Evolutionary conservation across 176 grass and related monocot species (phyloP).

Genomic region (Bonia amplexicaulis): DNA sequence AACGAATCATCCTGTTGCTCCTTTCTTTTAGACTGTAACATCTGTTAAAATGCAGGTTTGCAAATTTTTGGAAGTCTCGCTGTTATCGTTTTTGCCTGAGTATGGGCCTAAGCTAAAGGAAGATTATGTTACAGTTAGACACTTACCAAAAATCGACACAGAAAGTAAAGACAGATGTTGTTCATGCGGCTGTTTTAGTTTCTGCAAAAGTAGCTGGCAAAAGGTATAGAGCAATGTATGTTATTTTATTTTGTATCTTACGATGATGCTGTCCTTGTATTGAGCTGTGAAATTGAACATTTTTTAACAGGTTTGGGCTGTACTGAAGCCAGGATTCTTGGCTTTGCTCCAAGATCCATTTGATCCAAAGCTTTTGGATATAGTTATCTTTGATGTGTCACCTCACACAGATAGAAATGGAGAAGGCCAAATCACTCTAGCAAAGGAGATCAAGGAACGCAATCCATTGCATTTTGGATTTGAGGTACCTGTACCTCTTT

Average conservation of each 20-base stretch:
- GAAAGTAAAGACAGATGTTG: constrained; percentile 44
- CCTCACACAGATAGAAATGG: constrained; percentile 42
- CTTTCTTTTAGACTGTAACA: constrained; percentile 15
- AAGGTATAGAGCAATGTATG: constrained; percentile 38
- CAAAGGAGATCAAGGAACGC: constrained; percentile 66
- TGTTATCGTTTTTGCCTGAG: constrained; percentile 60
- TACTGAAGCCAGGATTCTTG: constrained; percentile 84
- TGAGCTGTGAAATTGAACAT: constrained; percentile 3
- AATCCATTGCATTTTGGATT: constrained; percentile 78
- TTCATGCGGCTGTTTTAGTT: constrained; percentile 46
- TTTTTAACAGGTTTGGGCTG: constrained; percentile 72
- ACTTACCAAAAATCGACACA: constrained; percentile 53
- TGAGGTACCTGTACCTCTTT: constrained; percentile 52
- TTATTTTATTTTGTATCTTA: not conserved
- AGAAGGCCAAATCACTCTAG: constrained; percentile 42
- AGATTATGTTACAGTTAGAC: constrained; percentile 62
- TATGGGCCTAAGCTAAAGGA: constrained; percentile 86
- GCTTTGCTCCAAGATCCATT: constrained; percentile 81
- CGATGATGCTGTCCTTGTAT: not conserved
- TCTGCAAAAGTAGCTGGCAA: constrained; percentile 59
- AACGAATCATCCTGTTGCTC: constrained; percentile 1
- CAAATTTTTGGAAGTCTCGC: constrained; percentile 74
- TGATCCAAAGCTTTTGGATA: constrained; percentile 82
- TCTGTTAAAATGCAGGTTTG: constrained; percentile 44
- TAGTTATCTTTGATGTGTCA: constrained; percentile 72